Base-by-base conservation (phyloP, 495 filamentous ascomycete genomes). In the Tetracladium setigerum region DNA sequence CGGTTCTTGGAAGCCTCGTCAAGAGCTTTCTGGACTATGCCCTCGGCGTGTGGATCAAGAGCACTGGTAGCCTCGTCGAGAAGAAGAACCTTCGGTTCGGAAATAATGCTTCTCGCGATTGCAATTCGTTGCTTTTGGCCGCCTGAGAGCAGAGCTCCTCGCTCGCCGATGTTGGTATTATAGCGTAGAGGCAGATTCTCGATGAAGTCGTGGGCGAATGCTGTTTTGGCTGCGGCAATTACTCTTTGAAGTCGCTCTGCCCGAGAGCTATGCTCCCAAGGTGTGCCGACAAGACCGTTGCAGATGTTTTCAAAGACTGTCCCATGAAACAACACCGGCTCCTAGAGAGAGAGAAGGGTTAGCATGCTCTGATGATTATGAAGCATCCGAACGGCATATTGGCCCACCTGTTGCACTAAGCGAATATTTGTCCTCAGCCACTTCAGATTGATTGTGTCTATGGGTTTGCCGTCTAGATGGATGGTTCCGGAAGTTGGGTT, bases 121-220 rank as follows among this genome's bases (percentile, higher is more conserved):
- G 72, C 74, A 61, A 95, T 91, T 44, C 90, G 85, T 63, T 97
- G 91, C 62, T 95, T 95, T 67, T 97, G 91, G n/a, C 91, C 91
- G 62, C 91, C 91, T 41, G 83, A 89, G 32, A 96, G 72, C 33
- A 95, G 64, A 63, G 91, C 91, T 7, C 89, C 90, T 36, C 89
- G 83, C 63, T 95, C 89, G 41, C 90, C 90, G 38, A 95, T 89
- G 50, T 90, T 85, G 0, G 90, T 95, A 54, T 95, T 78, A 58
- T 95, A 95, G 2, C 84, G 83, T 13, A 77, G 49, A n/a, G 55
- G 64, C 6, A 72, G 62, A 1, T 55, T 43, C 1, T 56, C 22
- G 30, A 73, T 73, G 44, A 72, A 79, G 35, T 61, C 54, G 38
- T 69, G 60, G 1, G 72, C 74, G 49, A 69, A 70, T 0, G 71